These are phyloP conservation scores for Talaromyces sp. DNA, from an alignment of 2,329 filamentous ascomycete genomes.

Conservation along the genomic window DNA sequence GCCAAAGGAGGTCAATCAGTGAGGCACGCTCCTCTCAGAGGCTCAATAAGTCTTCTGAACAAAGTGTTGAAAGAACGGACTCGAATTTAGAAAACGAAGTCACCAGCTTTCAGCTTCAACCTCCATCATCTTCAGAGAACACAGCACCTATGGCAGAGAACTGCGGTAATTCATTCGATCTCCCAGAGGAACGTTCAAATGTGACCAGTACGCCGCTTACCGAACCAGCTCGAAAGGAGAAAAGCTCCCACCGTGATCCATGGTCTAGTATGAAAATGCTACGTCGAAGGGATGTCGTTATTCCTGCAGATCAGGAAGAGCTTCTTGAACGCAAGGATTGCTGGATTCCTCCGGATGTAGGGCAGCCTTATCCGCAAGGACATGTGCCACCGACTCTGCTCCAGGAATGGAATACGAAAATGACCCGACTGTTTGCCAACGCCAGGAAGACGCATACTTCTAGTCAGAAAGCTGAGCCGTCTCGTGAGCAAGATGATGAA, in stretches of 20 bases:
- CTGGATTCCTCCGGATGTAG: conserved; percentile 37
- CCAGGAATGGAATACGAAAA: conserved; percentile 35
- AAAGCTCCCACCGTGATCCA: conserved; percentile 20
- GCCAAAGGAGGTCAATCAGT: not conserved
- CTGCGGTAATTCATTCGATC: not conserved
- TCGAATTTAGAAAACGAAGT: not conserved
- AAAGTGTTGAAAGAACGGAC: not conserved
- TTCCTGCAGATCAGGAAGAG: conserved; percentile 49
- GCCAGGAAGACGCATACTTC: conserved; percentile 8
- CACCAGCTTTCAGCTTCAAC: conserved; percentile 10
- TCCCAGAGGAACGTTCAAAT: not conserved
- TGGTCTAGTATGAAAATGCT: conserved; percentile 39
- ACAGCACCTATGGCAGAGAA: not conserved
- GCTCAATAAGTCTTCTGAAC: too few relatives aligned
- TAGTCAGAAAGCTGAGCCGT: conserved; percentile 9
- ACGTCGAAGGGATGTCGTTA: conserved; percentile 41
- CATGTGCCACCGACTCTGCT: conserved; percentile 37
- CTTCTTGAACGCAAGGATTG: conserved; percentile 48
- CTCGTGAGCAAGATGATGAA: not conserved
- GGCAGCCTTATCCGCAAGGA: conserved; percentile 26
- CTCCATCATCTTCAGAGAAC: not conserved
- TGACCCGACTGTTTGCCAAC: conserved; percentile 15
- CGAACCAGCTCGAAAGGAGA: conserved; percentile 7
- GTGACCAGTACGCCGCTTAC: not conserved
- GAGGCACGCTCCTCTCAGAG: not conserved